Evolutionary conservation across 768 basidiomycete genomes (phyloP), one percentile per base, ranked within the genome.

Genomic region (Lactifluus subvellereus): DNA sequence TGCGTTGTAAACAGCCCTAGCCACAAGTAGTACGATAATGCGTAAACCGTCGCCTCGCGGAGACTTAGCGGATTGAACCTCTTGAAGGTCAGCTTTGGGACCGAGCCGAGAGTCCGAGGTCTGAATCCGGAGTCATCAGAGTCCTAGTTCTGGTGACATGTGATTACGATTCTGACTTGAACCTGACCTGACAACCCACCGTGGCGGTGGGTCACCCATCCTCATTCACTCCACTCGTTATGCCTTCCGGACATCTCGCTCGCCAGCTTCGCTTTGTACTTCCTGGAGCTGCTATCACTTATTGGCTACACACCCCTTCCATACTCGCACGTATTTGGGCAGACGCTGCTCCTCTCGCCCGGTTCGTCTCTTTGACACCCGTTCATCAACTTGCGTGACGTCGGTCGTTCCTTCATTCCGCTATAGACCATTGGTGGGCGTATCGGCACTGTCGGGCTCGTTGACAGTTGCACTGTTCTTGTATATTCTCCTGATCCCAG

Each of bases 211-310:
- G 48, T 27, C 40, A 43, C 51, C 51, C 42, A 45, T 50, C 30
- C 20, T 22, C 52, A 27, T 37, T 22, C 56, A 20, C 42, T 20
- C 52, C 3, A 35, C 47, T 22, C 22, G 14, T 50, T 22, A 66
- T 66, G 66, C 51, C 48, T 52, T 68, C 59, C 30, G 61, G 57
- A 30, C 85, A 90, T 71, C 82, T 84, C 1, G 71, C 82, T 60
- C 79, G 81, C 54, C 89, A 90, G 75, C 80, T 91, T 70, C 88
- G 90, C 71, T 84, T 90, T 59, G 82, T 89, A 51, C 69, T 90
- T 11, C 88, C 89, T n/a, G 89, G 89, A 11, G 84, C 77, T 1
- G 69, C 74, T 45, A 66, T 85, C 69, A 88, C 88, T 3, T 85
- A 84, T 71, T 82, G 82, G 69, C 76, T 90, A 35, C 78, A 80